Evolutionary conservation across 164 flowering plant genomes (phyloP).

Genomic region (Dillenia suffruticosa): DNA sequence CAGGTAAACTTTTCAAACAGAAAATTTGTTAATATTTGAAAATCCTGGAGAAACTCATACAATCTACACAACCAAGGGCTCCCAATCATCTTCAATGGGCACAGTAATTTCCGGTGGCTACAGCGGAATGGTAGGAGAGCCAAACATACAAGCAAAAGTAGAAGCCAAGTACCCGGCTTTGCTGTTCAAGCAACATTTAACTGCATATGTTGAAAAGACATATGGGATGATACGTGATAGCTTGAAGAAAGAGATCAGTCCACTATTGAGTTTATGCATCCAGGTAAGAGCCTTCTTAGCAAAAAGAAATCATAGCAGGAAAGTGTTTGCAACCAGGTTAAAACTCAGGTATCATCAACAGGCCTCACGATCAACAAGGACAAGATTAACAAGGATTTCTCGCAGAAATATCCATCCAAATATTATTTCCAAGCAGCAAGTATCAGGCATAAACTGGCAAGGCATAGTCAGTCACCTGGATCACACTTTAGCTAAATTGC

Average conservation of each 20-base stretch:
- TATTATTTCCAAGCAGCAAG: slow-evolving; percentile 60
- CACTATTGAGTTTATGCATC: slow-evolving; percentile 63
- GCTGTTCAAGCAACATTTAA: slow-evolving; percentile 79
- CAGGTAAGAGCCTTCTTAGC: slow-evolving; percentile 39
- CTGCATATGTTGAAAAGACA: slow-evolving; percentile 82
- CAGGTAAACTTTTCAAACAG: slow-evolving; percentile 38
- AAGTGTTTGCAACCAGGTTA: slow-evolving; percentile 1
- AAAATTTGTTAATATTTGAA: neutral
- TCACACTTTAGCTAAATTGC: slow-evolving; percentile 35
- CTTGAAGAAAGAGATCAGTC: slow-evolving; percentile 77
- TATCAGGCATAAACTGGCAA: slow-evolving; percentile 70
- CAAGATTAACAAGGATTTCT: slow-evolving; percentile 57
- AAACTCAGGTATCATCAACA: slow-evolving; percentile 20
- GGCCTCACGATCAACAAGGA: slow-evolving; percentile 70
- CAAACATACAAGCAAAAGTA: slow-evolving; percentile 43
- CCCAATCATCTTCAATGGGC: slow-evolving; percentile 46
- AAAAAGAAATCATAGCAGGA: neutral
- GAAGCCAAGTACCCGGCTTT: slow-evolving; percentile 92
- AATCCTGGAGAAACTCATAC: neutral
- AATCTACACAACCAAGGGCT: slow-evolving; percentile 38
- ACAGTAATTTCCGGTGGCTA: slow-evolving; percentile 67
- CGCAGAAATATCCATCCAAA: slow-evolving; percentile 58
- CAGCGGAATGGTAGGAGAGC: slow-evolving; percentile 72
- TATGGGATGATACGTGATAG: slow-evolving; percentile 84
- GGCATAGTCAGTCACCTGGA: slow-evolving; percentile 58